Evolutionary conservation across 2,329 filamentous ascomycete species (phyloP), one percentile per base, ranked within the genome.

Genomic region (Colletotrichum caudatum): DNA sequence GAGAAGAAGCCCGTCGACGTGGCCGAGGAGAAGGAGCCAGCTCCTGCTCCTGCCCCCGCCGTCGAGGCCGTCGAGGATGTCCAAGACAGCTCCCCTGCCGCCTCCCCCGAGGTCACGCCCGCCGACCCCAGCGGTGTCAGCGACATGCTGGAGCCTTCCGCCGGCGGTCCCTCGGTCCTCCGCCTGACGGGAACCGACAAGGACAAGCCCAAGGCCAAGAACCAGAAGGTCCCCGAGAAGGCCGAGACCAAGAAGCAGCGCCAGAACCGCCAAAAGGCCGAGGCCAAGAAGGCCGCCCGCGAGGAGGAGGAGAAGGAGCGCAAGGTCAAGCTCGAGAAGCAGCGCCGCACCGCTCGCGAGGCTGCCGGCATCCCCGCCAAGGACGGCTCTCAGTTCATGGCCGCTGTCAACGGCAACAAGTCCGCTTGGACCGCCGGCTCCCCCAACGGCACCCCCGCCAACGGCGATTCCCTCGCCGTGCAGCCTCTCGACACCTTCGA

Each of bases 211-310:
- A 91, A 91, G 82, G 83, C 86, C 74, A 90, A 90, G 82, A 85
- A 88, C 77, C 83, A 86, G 75, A 89, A 91, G 83, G 84, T 86
- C 51, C 86, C 89, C 74, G 90, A 93, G 80, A 87, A 88, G 60
- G 88, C 88, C 23, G 93, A 97, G 86, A 93, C 92, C 26, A 98
- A 98, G 92, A 98, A 98, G 87, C 94, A 97, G 85, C 91, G 94
- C 72, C 95, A 98, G 85, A 96, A 97, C 84, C 90, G 92, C 76
- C 90, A 92, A 85, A 98, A 97, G 90, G 91, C 89, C 48, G 94
- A 97, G 82, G 92, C 90, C 69, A 90, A 91, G 77, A 96, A 94
- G 86, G 85, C 87, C 39, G 87, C 89, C 69, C 90, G 93, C 39
- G 92, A 95, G 78, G 92, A 93, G 76, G 90, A 92, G 0, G 95